These are phyloP conservation scores for Microdochium trichocladiopsis DNA, from an alignment of 2,329 filamentous ascomycete species.

Conservation along the genomic window DNA sequence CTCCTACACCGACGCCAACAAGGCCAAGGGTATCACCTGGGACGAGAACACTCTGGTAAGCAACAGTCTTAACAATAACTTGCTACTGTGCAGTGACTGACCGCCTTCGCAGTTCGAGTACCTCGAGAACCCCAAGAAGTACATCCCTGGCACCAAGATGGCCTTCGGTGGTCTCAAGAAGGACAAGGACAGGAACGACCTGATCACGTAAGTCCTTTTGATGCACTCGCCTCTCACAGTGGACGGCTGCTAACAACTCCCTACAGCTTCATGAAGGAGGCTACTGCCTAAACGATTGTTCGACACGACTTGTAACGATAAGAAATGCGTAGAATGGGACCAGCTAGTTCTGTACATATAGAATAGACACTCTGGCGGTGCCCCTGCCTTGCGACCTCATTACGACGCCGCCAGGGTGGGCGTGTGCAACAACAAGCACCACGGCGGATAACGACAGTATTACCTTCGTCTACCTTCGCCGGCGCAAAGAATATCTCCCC, in stretches of 20 bases:
- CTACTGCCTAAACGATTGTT: constrained; percentile 54
- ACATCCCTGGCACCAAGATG: constrained; percentile 99
- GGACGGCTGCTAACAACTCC: constrained; percentile 14
- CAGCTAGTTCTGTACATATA: constrained; percentile 24
- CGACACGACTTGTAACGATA: constrained; percentile 25
- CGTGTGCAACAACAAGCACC: background rate
- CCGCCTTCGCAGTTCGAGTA: constrained; percentile 67
- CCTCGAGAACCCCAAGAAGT: constrained; percentile 99
- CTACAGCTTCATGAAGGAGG: constrained; percentile 59
- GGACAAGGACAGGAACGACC: constrained; percentile 97
- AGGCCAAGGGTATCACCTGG: constrained; percentile 90
- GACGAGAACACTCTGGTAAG: constrained; percentile 75
- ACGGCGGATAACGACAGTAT: background rate
- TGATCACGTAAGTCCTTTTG: constrained; percentile 81
- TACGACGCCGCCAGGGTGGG: constrained; percentile 14
- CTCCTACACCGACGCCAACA: constrained; percentile 99
- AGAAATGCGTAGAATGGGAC: constrained; percentile 22
- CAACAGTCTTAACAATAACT: constrained; percentile 7
- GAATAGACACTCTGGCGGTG: constrained; percentile 21
- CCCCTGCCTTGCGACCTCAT: constrained; percentile 16
- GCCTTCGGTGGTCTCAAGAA: constrained; percentile 99
- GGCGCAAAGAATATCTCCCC: background rate
- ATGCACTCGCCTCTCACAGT: background rate
- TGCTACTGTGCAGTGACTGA: constrained; percentile 9
- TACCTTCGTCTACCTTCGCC: background rate